Percentiles rank a stretch among this genome's conserved stretches.
These are phyloP conservation scores for Mortierella sp. DNA, from an alignment of 371 early-diverging fungal genomes.

Conservation along the genomic window DNA sequence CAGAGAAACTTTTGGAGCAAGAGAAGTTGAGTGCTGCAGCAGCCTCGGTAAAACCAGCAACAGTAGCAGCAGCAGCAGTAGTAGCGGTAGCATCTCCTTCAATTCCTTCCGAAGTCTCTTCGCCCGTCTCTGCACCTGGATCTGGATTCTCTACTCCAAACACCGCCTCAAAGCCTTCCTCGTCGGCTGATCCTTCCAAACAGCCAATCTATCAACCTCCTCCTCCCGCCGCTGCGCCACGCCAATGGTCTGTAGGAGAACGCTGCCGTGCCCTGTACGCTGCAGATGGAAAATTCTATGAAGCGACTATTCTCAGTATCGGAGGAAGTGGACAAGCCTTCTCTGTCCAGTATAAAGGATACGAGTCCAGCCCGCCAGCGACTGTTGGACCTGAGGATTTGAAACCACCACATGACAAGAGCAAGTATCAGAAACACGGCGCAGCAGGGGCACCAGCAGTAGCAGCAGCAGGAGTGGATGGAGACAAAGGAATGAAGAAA, in stretches of 20 bases:
- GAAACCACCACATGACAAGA: conserved; percentile 53
- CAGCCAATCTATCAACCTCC: conserved; percentile 52
- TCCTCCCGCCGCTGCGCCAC: conserved; percentile 8
- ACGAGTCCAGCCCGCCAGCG: conserved; percentile 70
- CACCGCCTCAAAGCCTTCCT: conserved; percentile 3
- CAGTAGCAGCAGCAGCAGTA: not conserved
- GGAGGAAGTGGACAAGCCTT: conserved; percentile 74
- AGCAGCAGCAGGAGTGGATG: conserved; percentile 52
- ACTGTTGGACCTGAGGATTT: conserved; percentile 65
- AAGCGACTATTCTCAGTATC: conserved; percentile 77
- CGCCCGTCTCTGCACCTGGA: conserved; percentile 8
- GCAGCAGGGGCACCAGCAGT: conserved; percentile 42
- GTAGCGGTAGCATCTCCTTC: conserved; percentile 5
- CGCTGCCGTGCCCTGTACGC: conserved; percentile 76
- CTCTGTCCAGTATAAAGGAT: conserved; percentile 81
- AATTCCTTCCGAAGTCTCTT: not conserved
- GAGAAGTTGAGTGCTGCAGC: conserved; percentile 20
- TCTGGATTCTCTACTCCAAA: conserved; percentile 16
- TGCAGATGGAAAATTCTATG: conserved; percentile 80
- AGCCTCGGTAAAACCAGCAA: not conserved
- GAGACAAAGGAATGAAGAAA: conserved; percentile 46
- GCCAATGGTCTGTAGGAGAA: conserved; percentile 68
- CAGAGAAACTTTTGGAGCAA: conserved; percentile 60
- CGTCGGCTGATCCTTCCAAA: conserved; percentile 11
- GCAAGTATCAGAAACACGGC: conserved; percentile 45